Evolutionary conservation across 1,139 yeast species (phyloP).

Genomic region (Yarrowia galli): DNA sequence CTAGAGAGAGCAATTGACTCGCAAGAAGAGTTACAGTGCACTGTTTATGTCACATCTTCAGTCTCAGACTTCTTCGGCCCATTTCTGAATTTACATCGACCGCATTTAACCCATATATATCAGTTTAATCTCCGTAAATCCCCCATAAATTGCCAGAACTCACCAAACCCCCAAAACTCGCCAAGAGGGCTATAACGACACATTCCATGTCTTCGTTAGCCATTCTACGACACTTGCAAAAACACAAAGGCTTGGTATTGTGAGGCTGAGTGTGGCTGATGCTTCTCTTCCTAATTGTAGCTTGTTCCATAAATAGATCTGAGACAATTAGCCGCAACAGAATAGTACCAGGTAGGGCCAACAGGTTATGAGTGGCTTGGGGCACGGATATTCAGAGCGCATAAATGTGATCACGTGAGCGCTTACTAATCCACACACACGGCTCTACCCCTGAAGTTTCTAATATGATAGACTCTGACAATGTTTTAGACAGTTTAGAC

Average conservation of each 20-base stretch:
- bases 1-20: too few species aligned
- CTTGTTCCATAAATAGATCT: constrained; percentile 15
- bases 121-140: too few species aligned
- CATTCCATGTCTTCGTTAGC: neutral
- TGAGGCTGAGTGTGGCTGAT: constrained; percentile 10
- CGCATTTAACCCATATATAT: too few species aligned
- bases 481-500: neutral
- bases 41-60: too few species aligned
- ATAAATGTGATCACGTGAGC: too few species aligned
- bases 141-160: neutral
- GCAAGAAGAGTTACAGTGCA: too few species aligned
- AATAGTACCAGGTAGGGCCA: too few species aligned
- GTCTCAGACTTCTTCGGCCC: too few species aligned
- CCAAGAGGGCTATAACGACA: neutral
- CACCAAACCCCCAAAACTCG: neutral
- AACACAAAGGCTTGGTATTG: neutral
- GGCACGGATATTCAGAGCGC: too few species aligned
- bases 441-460: neutral
- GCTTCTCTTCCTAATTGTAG: neutral
- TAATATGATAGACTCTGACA: neutral
- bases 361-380: neutral
- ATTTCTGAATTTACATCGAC: too few species aligned
- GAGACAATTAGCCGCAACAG: neutral
- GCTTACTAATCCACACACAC: neutral
- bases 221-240: neutral